Evolutionary conservation across 352 stramenopile genomes (phyloP).

Genomic region (Phytophthora citricola): DNA sequence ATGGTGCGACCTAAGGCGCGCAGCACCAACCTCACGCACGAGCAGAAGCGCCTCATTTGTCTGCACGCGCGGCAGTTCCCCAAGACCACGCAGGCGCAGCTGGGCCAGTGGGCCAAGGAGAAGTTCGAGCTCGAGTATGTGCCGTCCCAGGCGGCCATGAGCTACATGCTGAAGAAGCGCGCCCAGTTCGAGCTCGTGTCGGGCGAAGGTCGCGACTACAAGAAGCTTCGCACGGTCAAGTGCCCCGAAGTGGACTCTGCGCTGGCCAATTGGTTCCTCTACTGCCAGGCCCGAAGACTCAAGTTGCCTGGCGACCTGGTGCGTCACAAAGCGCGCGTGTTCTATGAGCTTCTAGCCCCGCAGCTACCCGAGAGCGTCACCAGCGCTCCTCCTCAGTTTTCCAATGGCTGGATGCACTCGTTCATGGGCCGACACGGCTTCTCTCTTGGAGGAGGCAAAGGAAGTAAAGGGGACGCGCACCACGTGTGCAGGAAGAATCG

Average conservation of each 20-base stretch:
- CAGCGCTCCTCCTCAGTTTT: conserved; percentile 72
- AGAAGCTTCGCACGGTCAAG: conserved; percentile 80
- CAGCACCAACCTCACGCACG: conserved; percentile 83
- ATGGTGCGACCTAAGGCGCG: conserved; percentile 44
- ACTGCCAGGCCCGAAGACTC: conserved; percentile 66
- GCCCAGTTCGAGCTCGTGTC: conserved; percentile 77
- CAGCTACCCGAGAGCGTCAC: conserved; percentile 39
- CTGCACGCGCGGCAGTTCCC: conserved; percentile 75
- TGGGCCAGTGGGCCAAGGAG: conserved; percentile 76
- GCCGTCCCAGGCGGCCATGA: conserved; percentile 84
- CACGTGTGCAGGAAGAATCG: conserved; percentile 27
- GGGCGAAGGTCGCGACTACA: conserved; percentile 76
- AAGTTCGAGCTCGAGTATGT: conserved; percentile 67
- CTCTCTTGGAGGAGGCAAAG: conserved; percentile 39
- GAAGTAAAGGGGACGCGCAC: conserved; percentile 20
- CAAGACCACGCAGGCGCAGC: conserved; percentile 73
- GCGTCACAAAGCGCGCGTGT: conserved; percentile 71
- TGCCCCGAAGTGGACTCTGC: conserved; percentile 79
- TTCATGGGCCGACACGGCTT: conserved; percentile 83
- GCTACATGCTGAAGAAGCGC: conserved; percentile 81
- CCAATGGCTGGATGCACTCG: conserved; percentile 88
- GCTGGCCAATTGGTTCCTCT: conserved; percentile 84
- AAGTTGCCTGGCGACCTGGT: conserved; percentile 77
- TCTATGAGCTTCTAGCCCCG: conserved; percentile 70
- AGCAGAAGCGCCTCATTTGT: conserved; percentile 85